Conservation (phyloP, 73 alveolate species). For the Loxodes magnus region DNA sequence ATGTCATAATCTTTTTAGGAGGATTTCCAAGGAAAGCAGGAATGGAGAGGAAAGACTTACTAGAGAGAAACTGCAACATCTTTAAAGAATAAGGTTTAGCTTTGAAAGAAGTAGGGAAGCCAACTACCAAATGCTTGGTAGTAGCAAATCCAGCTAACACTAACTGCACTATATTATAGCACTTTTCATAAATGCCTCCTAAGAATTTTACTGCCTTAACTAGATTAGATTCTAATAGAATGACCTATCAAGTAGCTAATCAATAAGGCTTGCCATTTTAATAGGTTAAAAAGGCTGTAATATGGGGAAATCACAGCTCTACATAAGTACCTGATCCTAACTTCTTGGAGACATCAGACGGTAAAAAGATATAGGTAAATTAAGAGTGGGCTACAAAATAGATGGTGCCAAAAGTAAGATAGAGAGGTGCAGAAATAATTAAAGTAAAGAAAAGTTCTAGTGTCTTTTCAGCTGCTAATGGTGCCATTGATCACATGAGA, state of each 20-base stretch:
- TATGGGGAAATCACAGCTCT: slow-evolving; percentile 29
- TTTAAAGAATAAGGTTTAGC: slow-evolving; percentile 56
- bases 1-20: slow-evolving; percentile 51
- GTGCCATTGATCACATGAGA: slow-evolving; percentile 43
- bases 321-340: not conserved
- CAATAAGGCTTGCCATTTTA: not conserved
- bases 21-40: slow-evolving; percentile 69
- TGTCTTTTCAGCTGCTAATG: slow-evolving; percentile 54
- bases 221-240: slow-evolving; percentile 33
- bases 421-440: slow-evolving; percentile 52
- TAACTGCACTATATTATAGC: slow-evolving; percentile 38
- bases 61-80: slow-evolving; percentile 46
- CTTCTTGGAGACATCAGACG: slow-evolving; percentile 21
- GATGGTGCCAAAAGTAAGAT: slow-evolving; percentile 39
- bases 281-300: slow-evolving; percentile 9
- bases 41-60: slow-evolving; percentile 67
- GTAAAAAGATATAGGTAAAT: slow-evolving; percentile 14
- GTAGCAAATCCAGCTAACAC: slow-evolving; percentile 76
- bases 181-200: slow-evolving; percentile 37
- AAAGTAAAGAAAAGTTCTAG: slow-evolving; percentile 32
- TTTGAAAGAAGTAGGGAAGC: slow-evolving; percentile 41
- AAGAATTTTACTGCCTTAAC: slow-evolving; percentile 26
- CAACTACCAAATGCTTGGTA: slow-evolving; percentile 44
- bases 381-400: slow-evolving; percentile 23
- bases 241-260: slow-evolving; percentile 8